Evolutionary conservation across 2,329 filamentous ascomycete species (phyloP).

Genomic region (Cladosporium sp.): DNA sequence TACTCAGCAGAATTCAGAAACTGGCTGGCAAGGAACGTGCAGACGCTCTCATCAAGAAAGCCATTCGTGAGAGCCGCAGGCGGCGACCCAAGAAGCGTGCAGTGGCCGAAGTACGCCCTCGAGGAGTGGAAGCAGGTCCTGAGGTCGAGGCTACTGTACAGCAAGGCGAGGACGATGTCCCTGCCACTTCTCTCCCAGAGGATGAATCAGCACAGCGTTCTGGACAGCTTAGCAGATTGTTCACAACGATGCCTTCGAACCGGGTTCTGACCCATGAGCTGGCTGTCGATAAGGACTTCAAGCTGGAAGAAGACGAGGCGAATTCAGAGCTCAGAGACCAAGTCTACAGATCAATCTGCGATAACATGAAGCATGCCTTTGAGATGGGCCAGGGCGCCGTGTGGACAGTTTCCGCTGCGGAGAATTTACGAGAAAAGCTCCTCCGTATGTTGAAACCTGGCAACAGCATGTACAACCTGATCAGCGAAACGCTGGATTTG

Average conservation of each 20-base stretch:
- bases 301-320: conserved; percentile 54
- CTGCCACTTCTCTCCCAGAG: conserved; percentile 21
- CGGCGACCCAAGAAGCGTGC: conserved; percentile 61
- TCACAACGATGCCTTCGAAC: conserved; percentile 65
- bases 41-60: conserved; percentile 67
- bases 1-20: conserved; percentile 74
- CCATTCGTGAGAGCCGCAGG: conserved; percentile 66
- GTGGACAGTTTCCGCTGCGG: conserved; percentile 66
- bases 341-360: conserved; percentile 55
- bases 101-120: conserved; percentile 64
- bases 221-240: conserved; percentile 47
- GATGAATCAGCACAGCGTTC: conserved; percentile 19
- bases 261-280: conserved; percentile 72
- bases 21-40: conserved; percentile 67
- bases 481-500: conserved; percentile 69
- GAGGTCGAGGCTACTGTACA: conserved; percentile 17
- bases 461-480: conserved; percentile 68
- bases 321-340: conserved; percentile 55
- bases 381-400: conserved; percentile 60
- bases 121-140: conserved; percentile 43
- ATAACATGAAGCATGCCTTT: conserved; percentile 58
- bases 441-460: conserved; percentile 65
- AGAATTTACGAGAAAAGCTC: conserved; percentile 66
- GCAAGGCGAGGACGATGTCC: conserved; percentile 18
- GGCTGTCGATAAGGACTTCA: conserved; percentile 72